Base-by-base conservation (phyloP, 2,329 filamentous ascomycete genomes). In the Apiospora malaysiana region DNA sequence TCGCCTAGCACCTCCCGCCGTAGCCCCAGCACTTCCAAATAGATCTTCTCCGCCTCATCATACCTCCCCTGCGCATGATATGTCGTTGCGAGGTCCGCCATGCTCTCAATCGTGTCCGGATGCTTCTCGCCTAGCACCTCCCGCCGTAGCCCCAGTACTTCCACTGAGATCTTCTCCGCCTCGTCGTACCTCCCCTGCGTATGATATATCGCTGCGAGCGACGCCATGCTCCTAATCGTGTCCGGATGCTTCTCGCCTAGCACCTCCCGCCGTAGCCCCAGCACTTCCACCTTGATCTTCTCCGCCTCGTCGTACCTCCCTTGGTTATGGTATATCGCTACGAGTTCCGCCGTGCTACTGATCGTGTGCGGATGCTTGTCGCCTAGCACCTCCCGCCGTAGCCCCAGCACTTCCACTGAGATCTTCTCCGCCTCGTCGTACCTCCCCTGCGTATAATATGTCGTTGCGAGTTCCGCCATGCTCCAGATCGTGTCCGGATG, bases 281-380 rank as follows among this genome's bases (percentile, higher is more conserved):
- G 63, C 67, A 69, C 51, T 45, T 71, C 43, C 7, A 68, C 25
- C 5, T 0, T 1, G 37, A 71, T 68, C 70, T 45, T 45, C 46
- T 73, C 66, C 16, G 59, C 70, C 68, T 70, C 66, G 23, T 71
- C 70, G 43, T 69, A 71, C 43, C 49, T 63, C 18, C 70, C 49
- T 43, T 70, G 67, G 8, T 9, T 37, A 66, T 72, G 51, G 56
- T 73, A 76, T 18, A 68, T 75, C 37, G 8, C 14, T 66, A 76
- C 76, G 23, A 79, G 75, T 16, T 73, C 37, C 23, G 27, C 69
- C 74, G 78, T 78, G n/a, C 69, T 73, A 42, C 2, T 0, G 16
- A 79, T 69, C 25, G 77, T 78, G 51, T 75, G 70, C n/a, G 71
- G 75, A 68, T 78, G 78, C 68, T 69, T 72, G 40, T 76, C 72